Percentiles rank a stretch among this genome's conserved stretches.
These are phyloP conservation scores for Globisporangium middletonii DNA, from an alignment of 352 stramenopile species.

Conservation along the genomic window DNA sequence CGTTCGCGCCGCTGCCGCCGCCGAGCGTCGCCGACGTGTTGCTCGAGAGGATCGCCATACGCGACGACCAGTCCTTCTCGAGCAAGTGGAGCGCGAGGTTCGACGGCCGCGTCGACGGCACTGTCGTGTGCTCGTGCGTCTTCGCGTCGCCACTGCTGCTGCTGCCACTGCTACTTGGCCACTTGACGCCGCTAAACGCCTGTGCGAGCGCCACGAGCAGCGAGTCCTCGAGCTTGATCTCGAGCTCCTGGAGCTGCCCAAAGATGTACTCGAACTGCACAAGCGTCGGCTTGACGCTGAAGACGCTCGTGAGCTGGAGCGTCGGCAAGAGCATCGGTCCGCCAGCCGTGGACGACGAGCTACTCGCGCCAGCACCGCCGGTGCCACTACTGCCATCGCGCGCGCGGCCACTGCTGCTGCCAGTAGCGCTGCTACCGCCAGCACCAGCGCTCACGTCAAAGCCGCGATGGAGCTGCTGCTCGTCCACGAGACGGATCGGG, in stretches of 20 bases:
- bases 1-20: conserved; percentile 37
- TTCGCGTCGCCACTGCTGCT: conserved; percentile 18
- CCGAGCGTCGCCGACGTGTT: conserved; percentile 22
- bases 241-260: conserved; percentile 78
- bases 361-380: background rate
- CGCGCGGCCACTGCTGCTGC: background rate
- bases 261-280: conserved; percentile 87
- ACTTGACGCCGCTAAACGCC: conserved; percentile 70
- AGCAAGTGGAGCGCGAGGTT: conserved; percentile 49
- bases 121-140: conserved; percentile 2
- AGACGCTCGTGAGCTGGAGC: conserved; percentile 78
- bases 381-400: background rate
- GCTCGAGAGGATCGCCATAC: conserved; percentile 28
- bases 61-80: conserved; percentile 54
- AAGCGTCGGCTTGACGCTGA: conserved; percentile 50
- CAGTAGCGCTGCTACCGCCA: background rate
- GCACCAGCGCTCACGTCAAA: conserved; percentile 13
- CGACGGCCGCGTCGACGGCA: conserved; percentile 8
- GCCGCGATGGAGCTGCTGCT: conserved; percentile 62
- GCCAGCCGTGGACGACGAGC: background rate
- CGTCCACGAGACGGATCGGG: conserved; percentile 60
- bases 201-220: conserved; percentile 68
- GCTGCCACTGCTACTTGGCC: conserved; percentile 20
- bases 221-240: conserved; percentile 82
- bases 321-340: conserved; percentile 55